Percentiles rank a stretch among this genome's conserved stretches.
These are phyloP conservation scores for Pochonia chlamydosporia DNA, from an alignment of 2,329 filamentous ascomycete genomes.

Conservation along the genomic window DNA sequence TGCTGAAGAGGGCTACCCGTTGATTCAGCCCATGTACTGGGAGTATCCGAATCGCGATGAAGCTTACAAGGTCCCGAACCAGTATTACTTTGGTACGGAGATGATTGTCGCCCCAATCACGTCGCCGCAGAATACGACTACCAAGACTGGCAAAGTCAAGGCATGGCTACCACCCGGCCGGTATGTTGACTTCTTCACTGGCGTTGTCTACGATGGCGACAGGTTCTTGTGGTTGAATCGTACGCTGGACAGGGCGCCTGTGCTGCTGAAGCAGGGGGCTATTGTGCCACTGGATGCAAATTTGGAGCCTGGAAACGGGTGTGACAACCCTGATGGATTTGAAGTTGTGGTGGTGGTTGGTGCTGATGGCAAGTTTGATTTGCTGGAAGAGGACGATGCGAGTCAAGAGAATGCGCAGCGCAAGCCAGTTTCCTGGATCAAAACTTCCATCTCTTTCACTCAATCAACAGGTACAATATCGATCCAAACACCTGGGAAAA, in stretches of 20 bases:
- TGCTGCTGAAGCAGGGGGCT: slow-evolving; percentile 49
- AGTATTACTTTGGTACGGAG: slow-evolving; percentile 53
- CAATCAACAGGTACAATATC: slow-evolving; percentile 8
- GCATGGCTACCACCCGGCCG: slow-evolving; percentile 52
- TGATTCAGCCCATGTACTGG: slow-evolving; percentile 61
- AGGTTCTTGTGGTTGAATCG: slow-evolving; percentile 47
- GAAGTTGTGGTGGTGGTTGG: slow-evolving; percentile 45
- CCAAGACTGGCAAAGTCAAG: slow-evolving; percentile 40
- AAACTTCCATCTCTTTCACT: slow-evolving; percentile 8
- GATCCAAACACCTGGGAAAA: slow-evolving; percentile 1
- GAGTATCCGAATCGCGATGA: slow-evolving; percentile 43
- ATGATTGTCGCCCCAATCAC: slow-evolving; percentile 53
- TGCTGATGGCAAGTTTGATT: slow-evolving; percentile 36
- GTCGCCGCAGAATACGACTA: slow-evolving; percentile 38
- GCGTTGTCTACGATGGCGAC: slow-evolving; percentile 51
- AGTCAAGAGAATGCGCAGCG: background rate
- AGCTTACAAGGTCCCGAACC: slow-evolving; percentile 50
- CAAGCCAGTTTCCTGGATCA: slow-evolving; percentile 6
- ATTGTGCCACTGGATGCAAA: slow-evolving; percentile 50
- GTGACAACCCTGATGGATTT: slow-evolving; percentile 37
- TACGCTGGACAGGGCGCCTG: slow-evolving; percentile 41
- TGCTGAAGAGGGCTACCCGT: slow-evolving; percentile 38
- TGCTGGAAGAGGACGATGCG: slow-evolving; percentile 10
- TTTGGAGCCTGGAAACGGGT: slow-evolving; percentile 39
- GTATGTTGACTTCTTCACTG: slow-evolving; percentile 54